phyloP scores from a whole-genome alignment of 345 rosid species.

The Noccaea caerulescens region DNA sequence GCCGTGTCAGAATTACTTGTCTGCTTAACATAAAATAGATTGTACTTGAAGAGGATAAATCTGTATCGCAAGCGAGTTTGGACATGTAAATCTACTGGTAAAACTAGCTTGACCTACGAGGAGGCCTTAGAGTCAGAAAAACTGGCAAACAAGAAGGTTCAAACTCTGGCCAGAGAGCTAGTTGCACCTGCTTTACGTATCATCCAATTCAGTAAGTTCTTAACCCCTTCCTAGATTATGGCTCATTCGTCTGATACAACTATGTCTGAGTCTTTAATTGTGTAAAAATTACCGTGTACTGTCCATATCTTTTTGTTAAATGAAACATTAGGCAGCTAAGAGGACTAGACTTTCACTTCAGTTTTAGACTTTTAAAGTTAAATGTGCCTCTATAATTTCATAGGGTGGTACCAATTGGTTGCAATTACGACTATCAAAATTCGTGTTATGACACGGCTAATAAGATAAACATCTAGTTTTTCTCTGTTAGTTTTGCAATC shows the following conservation, averaged over 20 bases:
- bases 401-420: too few species aligned
- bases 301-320: not conserved
- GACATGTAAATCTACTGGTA: constrained; percentile 87
- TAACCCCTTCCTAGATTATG: constrained; percentile 12
- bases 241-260: constrained; percentile 25
- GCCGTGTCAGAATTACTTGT: constrained; percentile 21
- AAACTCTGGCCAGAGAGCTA: constrained; percentile 72
- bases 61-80: constrained; percentile 81
- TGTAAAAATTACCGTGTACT: not conserved
- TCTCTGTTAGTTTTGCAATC: too few species aligned
- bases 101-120: constrained; percentile 82
- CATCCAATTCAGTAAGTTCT: constrained; percentile 81
- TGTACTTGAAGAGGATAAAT: constrained; percentile 75
- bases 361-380: too few species aligned
- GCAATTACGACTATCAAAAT: too few species aligned
- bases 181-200: constrained; percentile 65
- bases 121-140: constrained; percentile 97
- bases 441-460: too few species aligned
- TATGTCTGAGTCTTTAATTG: not conserved
- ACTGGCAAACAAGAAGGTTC: constrained; percentile 68
- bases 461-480: too few species aligned
- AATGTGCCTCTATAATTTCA: too few species aligned
- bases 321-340: too few species aligned
- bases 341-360: too few species aligned
- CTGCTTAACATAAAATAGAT: constrained; percentile 58